Base-by-base conservation (phyloP, 148 eudicot species). In the Vaccinium macrocarpon region DNA sequence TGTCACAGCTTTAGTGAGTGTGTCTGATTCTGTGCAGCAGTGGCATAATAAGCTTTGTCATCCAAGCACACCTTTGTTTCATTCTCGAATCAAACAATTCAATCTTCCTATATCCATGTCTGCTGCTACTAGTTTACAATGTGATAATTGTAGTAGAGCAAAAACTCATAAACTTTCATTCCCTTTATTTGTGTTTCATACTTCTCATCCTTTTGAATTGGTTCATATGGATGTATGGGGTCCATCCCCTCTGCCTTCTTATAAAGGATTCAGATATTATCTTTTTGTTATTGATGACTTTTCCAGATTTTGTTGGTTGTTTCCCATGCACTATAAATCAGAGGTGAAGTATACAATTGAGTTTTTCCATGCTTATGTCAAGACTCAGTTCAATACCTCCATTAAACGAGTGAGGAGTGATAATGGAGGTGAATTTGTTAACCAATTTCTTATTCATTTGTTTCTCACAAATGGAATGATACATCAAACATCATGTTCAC, bases 21-120 rank as follows among this genome's bases (percentile, higher is more conserved):
- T n/a, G 1, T 0, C 8, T 57, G 7, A 3, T 57, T 4, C 8
- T 0, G 5, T 8, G 1, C 6, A 1, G 5, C 0, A 6, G 0
- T 59, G 64, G 64, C 64, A 59, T 0, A 59, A 19, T 0, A 19
- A 1, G n/a, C 10, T 59, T 1, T 23, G 64, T 59, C 64, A 59
- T 19, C 64, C 64, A 0, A 6, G 64, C 0, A 19, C 9, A 5
- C 2, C 23, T 5, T 8, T 59, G 5, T 59, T 59, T 59, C 8
- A 4, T 0, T 59, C 23, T 19, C 6, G 4, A 5, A 6, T 59
- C 0, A 59, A 19, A 6, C 23, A 59, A 19, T 59, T 1, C 1
- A 18, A 19, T 7, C 1, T 59, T 0, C 64, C 64, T 19, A 0
- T 59, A 0, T 55, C 59, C 0, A 19, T 32, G 1, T 32, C 35